Evolutionary conservation across 2,329 filamentous ascomycete genomes (phyloP), one percentile per base, ranked within the genome.

Genomic region (Calonectria multiphialidica): DNA sequence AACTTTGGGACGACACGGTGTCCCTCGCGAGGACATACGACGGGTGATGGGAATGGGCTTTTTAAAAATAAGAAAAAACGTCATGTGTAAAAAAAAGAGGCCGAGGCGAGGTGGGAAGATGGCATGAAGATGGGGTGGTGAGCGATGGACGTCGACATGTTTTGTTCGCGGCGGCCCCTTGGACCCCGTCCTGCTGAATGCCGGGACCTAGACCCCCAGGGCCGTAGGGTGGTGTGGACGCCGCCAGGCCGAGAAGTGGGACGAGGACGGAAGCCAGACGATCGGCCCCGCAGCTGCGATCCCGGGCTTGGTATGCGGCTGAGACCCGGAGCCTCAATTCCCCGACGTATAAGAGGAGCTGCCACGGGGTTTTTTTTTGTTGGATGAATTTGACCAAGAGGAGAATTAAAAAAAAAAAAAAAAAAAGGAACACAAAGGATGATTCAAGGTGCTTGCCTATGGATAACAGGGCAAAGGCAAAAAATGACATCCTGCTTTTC

Each of bases 231-330:
- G 28, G 49, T 9, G 62, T 55, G 44, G n/a, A 37, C 53, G 47
- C 10, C 47, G 23, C 10, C 47, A 50, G 59, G 37, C 69, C 69
- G 64, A 47, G 59, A 8, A 33, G 69, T 67, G 69, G 69, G 47
- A 47, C 69, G 37, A 71, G 57, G 47, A 55, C 55, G 63, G 44
- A 64, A 45, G 21, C 63, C 63, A 71, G 63, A 63, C 63, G 44
- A 18, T 45, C 35, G 69, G 69, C 63, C 69, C 69, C 69, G 28
- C 64, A 5, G n/a, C 30, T 30, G 33, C 9, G 2, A 47, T 40
- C 47, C 69, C 55, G 63, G 57, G 37, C 57, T 35, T 12, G 47
- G 25, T 55, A 55, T 71, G 69, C 69, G 55, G 69, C 55, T 63
- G 45, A 55, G 30, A 40, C 30, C 37, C 69, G 64, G 69, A 66